phyloP scores from a whole-genome alignment of 306 rosid genomes.

The Dalbergia oliveri region DNA sequence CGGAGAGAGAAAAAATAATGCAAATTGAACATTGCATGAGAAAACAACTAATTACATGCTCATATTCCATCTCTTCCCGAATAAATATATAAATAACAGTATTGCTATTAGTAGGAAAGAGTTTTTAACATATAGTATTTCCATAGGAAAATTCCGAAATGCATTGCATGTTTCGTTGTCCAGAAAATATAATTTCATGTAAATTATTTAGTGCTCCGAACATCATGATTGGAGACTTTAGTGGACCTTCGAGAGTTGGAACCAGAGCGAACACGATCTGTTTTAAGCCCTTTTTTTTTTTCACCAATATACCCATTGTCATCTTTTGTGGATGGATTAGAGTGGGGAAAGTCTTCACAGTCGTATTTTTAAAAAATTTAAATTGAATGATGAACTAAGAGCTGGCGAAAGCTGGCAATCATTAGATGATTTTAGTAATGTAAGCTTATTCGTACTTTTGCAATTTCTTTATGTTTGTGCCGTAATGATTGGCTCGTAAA shows the following conservation, averaged over 20 bases:
- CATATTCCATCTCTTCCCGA: slow-evolving; percentile 10
- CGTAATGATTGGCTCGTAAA: background rate
- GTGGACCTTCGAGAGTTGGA: background rate
- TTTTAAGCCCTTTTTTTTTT: background rate
- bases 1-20: background rate
- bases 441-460: background rate
- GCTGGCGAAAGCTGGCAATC: slow-evolving; percentile 49
- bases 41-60: slow-evolving; percentile 50
- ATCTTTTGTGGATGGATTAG: background rate
- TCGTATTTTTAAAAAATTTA: background rate
- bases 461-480: background rate
- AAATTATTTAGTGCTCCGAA: background rate
- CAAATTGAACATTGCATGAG: slow-evolving; percentile 47
- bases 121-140: background rate
- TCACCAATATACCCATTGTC: background rate
- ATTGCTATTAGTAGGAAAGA: too few relatives aligned
- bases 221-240: background rate
- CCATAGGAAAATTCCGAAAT: background rate
- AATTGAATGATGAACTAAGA: background rate
- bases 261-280: background rate
- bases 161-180: slow-evolving; percentile 38
- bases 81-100: background rate
- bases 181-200: background rate
- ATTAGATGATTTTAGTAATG: slow-evolving; percentile 2
- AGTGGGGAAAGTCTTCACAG: background rate